Conservation (phyloP, 2,329 filamentous ascomycete species). For the Ophiostoma sp. region DNA sequence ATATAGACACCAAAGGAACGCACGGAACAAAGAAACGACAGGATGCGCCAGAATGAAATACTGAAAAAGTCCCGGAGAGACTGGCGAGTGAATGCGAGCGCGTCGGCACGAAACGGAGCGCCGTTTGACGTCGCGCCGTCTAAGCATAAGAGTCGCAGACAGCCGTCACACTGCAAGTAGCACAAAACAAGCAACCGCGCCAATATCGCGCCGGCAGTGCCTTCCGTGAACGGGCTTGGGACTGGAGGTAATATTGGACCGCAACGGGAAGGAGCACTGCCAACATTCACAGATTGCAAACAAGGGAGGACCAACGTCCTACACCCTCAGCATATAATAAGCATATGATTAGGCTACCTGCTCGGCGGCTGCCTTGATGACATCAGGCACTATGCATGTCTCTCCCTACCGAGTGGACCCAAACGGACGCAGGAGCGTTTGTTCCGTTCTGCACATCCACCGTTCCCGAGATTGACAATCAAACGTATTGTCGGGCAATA, state of each 20-base stretch:
- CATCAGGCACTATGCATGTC: not conserved
- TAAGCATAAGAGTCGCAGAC: too few species aligned
- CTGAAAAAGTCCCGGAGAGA: not conserved
- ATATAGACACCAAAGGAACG: not conserved
- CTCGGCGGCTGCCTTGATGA: not conserved
- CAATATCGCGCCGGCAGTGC: conserved; percentile 11
- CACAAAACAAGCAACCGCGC: conserved; percentile 6
- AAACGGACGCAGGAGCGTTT: not conserved
- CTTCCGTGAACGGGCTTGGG: not conserved
- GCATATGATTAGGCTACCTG: too few species aligned
- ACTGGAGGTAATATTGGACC: not conserved
- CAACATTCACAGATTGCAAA: not conserved
- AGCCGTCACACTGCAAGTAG: too few species aligned
- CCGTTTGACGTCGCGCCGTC: not conserved
- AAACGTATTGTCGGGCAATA: not conserved
- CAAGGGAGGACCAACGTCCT: conserved; percentile 2
- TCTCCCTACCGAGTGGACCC: conserved; percentile 6
- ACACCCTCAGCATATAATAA: too few species aligned
- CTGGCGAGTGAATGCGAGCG: not conserved
- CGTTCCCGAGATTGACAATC: conserved; percentile 5
- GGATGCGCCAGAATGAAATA: not conserved
- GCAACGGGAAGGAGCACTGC: conserved; percentile 1
- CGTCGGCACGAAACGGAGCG: not conserved
- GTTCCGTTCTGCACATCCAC: conserved; percentile 6
- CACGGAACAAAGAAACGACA: too few species aligned